These are phyloP conservation scores for Castanea crenata DNA, from an alignment of 306 rosid species.

Conservation along the genomic window DNA sequence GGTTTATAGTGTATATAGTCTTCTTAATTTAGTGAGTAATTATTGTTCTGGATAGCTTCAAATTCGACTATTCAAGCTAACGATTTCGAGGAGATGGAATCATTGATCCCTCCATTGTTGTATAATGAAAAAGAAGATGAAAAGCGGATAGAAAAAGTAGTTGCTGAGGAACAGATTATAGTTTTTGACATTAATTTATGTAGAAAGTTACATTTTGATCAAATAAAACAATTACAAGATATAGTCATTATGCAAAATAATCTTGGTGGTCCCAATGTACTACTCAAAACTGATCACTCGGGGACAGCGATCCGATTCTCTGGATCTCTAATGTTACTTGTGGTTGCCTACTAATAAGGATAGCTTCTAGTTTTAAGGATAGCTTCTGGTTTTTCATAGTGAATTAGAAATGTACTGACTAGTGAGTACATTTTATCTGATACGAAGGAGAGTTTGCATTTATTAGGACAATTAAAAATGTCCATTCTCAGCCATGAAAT, in stretches of 20 bases:
- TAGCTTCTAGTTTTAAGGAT: no score
- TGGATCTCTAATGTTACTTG: not conserved
- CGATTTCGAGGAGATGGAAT: constrained; percentile 6
- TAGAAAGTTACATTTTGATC: not conserved
- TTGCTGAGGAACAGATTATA: not conserved
- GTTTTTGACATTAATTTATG: not conserved
- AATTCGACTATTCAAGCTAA: constrained; percentile 1
- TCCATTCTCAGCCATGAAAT: no score
- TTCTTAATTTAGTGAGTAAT: not conserved
- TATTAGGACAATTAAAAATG: no score
- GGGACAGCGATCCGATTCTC: not conserved
- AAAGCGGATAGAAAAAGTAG: not conserved
- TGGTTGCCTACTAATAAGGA: not conserved
- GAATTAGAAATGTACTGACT: no score
- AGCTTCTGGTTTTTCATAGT: no score
- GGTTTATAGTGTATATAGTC: not conserved
- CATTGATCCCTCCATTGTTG: constrained; percentile 11
- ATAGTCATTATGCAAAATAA: not conserved
- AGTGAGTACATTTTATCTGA: no score
- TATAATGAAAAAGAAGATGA: constrained; percentile 2
- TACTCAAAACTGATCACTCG: not conserved
- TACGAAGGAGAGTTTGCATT: no score
- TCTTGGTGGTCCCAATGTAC: not conserved
- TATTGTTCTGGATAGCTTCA: not conserved
- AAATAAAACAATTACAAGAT: not conserved